Evolutionary conservation across 768 basidiomycete species (phyloP), one percentile per base, ranked within the genome.

Genomic region (Boletus patriciae): DNA sequence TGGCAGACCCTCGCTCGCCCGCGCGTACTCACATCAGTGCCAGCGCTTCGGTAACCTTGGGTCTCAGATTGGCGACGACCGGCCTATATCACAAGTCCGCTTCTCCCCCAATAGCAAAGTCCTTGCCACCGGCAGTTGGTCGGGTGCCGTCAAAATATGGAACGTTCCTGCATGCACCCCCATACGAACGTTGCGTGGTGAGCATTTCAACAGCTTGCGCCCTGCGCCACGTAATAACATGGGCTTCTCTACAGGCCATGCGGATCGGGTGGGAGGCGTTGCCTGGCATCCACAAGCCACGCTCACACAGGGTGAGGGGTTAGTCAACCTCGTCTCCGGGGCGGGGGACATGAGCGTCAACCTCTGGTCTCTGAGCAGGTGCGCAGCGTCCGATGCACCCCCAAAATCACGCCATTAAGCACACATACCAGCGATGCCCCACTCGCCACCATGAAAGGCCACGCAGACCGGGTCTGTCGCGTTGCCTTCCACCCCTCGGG

Each of bases 221-320:
- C 15, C 13, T 18, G 18, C 25, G 27, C 42, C 46, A 42, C 48
- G 21, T 58, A 54, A 55, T 61, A 45, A 66, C 13, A 43, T 25
- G 6, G 48, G 52, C 43, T 12, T 51, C 34, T 12, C 47, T 41
- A 42, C 61, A 92, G 93, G 92, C 8, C 95, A 98, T 66, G 82
- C 78, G 37, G 96, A 98, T 67, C 86, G 90, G 50, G 87, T 98
- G 29, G 94, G 97, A 48, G 97, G 97, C 19, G 87, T 98, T 44
- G 94, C 95, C 38, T 99, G 97, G 97, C 95, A 99, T 77, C 97
- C 97, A 1, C 77, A 86, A 65, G 95, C 96, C 18, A 97, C 95
- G 1, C 66, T 95, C 15, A 71, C 86, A 47, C 84, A 87, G 70
- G 70, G 78, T 52, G 73, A 82, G 68, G 76, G 83, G 59, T 51